Evolutionary conservation across 2,329 filamentous ascomycete genomes (phyloP).

Genomic region (Trichoderma hamatum): DNA sequence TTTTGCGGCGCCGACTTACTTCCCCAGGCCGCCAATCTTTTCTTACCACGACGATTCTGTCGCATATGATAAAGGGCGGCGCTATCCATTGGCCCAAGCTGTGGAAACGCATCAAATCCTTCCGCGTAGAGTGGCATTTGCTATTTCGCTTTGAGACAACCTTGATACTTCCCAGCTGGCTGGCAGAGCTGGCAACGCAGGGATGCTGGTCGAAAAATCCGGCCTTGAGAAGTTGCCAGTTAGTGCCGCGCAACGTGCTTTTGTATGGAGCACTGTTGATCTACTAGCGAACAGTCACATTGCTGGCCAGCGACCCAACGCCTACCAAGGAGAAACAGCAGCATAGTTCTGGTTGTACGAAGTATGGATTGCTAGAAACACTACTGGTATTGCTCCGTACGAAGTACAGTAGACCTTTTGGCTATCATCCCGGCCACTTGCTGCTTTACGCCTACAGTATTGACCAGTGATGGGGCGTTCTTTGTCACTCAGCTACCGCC

Average conservation of each 20-base stretch:
- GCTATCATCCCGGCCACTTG: neutral
- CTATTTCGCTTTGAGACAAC: neutral
- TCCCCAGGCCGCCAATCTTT: neutral
- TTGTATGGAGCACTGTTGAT: neutral
- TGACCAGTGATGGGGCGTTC: neutral
- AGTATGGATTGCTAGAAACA: neutral
- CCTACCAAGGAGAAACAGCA: neutral
- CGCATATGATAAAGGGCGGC: neutral
- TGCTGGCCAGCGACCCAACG: neutral
- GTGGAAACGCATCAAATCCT: neutral
- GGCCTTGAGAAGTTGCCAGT: neutral
- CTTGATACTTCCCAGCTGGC: neutral
- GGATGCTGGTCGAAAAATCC: constrained; percentile 7
- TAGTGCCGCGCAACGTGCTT: neutral
- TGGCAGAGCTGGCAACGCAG: neutral
- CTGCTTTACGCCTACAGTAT: neutral
- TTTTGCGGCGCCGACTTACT: neutral
- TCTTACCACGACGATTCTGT: neutral
- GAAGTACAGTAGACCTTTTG: neutral
- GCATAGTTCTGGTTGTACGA: neutral
- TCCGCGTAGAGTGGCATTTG: neutral
- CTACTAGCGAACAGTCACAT: constrained; percentile 1
- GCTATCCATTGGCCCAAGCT: neutral
- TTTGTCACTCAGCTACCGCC: constrained; percentile 19
- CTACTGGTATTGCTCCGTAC: neutral